Evolutionary conservation across 257 asterid species (phyloP), one percentile per base, ranked within the genome.

Genomic region (Voacanga thouarsii): DNA sequence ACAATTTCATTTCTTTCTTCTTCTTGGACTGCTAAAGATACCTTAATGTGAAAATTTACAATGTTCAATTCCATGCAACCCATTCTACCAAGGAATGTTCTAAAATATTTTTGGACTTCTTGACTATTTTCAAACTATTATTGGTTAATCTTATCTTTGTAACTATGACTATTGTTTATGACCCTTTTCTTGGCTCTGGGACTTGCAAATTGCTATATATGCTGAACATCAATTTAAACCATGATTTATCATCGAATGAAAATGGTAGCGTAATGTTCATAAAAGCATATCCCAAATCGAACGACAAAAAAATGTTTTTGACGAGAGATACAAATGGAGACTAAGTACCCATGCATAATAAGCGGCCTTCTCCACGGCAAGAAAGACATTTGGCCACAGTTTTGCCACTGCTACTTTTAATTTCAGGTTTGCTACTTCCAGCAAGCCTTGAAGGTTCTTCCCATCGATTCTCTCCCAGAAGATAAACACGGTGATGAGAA

Each of bases 401-500:
- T 75, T 61, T 87, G 75, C 79, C 82, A 37, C 80, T 81, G 74
- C 70, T 59, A 78, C 79, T 83, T 77, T 61, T 84, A 41, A 79
- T 76, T 80, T 41, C 78, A 19, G 87, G 72, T 67, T 87, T 83
- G 80, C 78, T 87, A 59, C 80, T 82, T 14, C 80, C 33, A 53
- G 88, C 41, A 79, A 93, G 97, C 88, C 97, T 90, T 12, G 98
- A 93, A 78, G 99, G 89, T 18, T 95, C 99, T 86, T 95, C 99
- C 98, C 98, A 95, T 57, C 97, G 85, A 50, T 95, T 95, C 87
- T 95, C 98, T 82, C 99, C 99, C 0, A 93, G 97, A 80, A 93
- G 98, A 88, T 86, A 95, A 26, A 95, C 99, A 84, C 93, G 87
- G 71, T 84, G 83, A 6, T 78, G 86, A 56, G 92, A 67, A 45